These are phyloP conservation scores for Podila clonocystis DNA, from an alignment of 192 early-diverging fungal species.

Conservation along the genomic window DNA sequence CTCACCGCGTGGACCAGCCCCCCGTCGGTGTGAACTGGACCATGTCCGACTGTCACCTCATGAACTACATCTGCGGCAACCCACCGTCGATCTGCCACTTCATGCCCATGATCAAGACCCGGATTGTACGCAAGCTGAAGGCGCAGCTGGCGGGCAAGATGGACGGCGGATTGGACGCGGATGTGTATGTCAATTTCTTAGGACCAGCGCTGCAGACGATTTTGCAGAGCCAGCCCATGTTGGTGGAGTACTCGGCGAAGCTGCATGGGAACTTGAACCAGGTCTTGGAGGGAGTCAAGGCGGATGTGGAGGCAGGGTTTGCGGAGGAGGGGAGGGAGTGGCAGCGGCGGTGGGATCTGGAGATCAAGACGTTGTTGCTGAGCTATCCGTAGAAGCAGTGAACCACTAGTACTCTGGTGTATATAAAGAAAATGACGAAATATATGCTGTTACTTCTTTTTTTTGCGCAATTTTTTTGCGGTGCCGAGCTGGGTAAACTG, in stretches of 20 bases:
- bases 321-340: slow-evolving; percentile 10
- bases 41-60: slow-evolving; percentile 58
- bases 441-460: not conserved
- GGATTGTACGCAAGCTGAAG: slow-evolving; percentile 28
- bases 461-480: too few species aligned
- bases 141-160: slow-evolving; percentile 1
- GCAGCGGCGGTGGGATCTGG: slow-evolving; percentile 34
- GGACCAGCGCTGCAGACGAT: slow-evolving; percentile 13
- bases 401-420: not conserved
- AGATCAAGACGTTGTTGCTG: slow-evolving; percentile 31
- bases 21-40: slow-evolving; percentile 59
- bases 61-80: slow-evolving; percentile 71
- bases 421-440: not conserved
- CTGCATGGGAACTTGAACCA: slow-evolving; percentile 43
- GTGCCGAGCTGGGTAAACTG: too few species aligned
- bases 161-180: slow-evolving; percentile 22
- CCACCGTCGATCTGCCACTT: slow-evolving; percentile 72
- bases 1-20: slow-evolving; percentile 56
- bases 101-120: slow-evolving; percentile 54
- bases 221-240: not conserved
- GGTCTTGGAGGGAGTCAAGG: slow-evolving; percentile 9
- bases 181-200: slow-evolving; percentile 39
- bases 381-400: slow-evolving; percentile 11
- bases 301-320: slow-evolving; percentile 1
- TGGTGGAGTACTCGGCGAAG: not conserved